phyloP scores from a whole-genome alignment of 2,329 filamentous ascomycete genomes.

The Calonectria ilicicola region DNA sequence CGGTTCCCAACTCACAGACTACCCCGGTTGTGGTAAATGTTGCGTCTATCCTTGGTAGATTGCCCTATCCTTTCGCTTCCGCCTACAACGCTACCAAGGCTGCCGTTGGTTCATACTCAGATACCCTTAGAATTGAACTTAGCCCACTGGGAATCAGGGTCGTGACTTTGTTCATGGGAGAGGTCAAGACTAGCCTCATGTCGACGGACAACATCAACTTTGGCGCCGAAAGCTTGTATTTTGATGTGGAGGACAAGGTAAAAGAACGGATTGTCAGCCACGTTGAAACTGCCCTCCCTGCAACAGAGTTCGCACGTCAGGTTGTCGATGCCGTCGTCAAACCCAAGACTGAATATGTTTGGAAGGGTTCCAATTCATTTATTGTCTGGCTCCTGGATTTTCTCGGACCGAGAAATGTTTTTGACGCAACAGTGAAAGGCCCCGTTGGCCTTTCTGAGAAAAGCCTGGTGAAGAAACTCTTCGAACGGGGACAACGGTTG shows the following conservation, averaged over 20 bases:
- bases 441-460: background rate
- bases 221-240: slow-evolving; percentile 12
- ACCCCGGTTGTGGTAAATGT: slow-evolving; percentile 22
- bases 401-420: slow-evolving; percentile 16
- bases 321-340: slow-evolving; percentile 5
- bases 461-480: background rate
- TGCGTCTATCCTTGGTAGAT: slow-evolving; percentile 17
- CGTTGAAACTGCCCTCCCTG: background rate
- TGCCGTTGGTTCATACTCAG: slow-evolving; percentile 20
- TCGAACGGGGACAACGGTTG: background rate
- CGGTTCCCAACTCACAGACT: background rate
- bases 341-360: slow-evolving; percentile 7
- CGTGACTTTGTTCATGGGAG: slow-evolving; percentile 24
- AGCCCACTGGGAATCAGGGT: slow-evolving; percentile 22
- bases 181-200: slow-evolving; percentile 17
- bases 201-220: slow-evolving; percentile 15
- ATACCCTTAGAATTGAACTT: slow-evolving; percentile 23
- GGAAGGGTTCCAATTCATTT: slow-evolving; percentile 22
- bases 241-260: background rate
- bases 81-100: slow-evolving; percentile 25
- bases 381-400: slow-evolving; percentile 20
- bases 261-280: slow-evolving; percentile 12
- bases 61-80: slow-evolving; percentile 9
- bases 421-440: slow-evolving; percentile 1
- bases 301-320: slow-evolving; percentile 5